Evolutionary conservation across 129 eudicot genomes (phyloP).

Genomic region (Helichrysum umbraculigerum): DNA sequence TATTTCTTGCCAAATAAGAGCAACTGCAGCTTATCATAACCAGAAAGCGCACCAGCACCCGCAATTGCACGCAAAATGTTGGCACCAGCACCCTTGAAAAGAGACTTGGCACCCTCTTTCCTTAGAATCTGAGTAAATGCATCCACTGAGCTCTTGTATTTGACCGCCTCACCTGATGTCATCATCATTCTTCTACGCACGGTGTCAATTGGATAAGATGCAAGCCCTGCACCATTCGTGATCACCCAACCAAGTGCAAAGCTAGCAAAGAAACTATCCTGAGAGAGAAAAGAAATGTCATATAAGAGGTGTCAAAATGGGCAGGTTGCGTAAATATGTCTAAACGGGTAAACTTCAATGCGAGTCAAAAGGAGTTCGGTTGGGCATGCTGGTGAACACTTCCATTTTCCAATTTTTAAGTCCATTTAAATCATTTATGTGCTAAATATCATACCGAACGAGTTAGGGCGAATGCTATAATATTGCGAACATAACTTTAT

Average conservation of each 20-base stretch:
- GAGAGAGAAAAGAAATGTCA: slow-evolving; percentile 25
- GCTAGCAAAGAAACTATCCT: slow-evolving; percentile 72
- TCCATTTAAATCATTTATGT: too few species aligned
- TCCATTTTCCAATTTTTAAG: too few species aligned
- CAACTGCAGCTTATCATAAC: slow-evolving; percentile 61
- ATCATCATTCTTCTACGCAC: slow-evolving; percentile 63
- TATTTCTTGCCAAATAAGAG: slow-evolving; percentile 52
- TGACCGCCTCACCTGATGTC: slow-evolving; percentile 67
- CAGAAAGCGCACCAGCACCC: slow-evolving; percentile 71
- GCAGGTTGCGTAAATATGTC: not conserved
- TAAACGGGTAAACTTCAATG: too few species aligned
- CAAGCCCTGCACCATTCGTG: slow-evolving; percentile 57
- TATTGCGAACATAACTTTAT: too few species aligned
- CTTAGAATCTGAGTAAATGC: slow-evolving; percentile 50
- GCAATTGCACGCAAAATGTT: slow-evolving; percentile 64
- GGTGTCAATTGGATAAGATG: slow-evolving; percentile 58
- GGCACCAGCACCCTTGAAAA: slow-evolving; percentile 75
- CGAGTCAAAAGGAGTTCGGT: too few species aligned
- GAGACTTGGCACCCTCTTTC: slow-evolving; percentile 63
- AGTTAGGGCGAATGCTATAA: too few species aligned
- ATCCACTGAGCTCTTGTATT: slow-evolving; percentile 60
- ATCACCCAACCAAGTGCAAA: slow-evolving; percentile 59
- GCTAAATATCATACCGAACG: too few species aligned
- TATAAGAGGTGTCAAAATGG: not conserved
- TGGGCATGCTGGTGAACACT: too few species aligned